Evolutionary conservation across 805 yeast genomes (phyloP).

Genomic region (Saturnispora gosingensis): DNA sequence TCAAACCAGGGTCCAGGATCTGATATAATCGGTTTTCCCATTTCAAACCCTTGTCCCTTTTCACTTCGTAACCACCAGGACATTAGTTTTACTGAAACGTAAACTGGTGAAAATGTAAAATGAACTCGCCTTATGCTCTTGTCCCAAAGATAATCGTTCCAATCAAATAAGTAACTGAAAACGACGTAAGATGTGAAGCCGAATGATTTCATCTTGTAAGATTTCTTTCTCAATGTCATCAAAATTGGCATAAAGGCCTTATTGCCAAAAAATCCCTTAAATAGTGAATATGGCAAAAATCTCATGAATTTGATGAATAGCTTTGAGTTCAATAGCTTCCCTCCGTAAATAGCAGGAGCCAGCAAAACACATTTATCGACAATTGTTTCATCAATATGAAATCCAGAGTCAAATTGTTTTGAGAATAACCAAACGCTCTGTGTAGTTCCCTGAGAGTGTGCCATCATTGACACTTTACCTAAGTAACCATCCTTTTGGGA

Average conservation of each 20-base stretch:
- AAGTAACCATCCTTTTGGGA: slow-evolving; percentile 20
- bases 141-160: slow-evolving; percentile 81
- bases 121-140: slow-evolving; percentile 55
- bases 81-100: slow-evolving; percentile 73
- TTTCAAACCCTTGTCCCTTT: slow-evolving; percentile 37
- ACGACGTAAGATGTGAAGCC: slow-evolving; percentile 64
- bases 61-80: slow-evolving; percentile 76
- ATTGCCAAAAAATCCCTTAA: slow-evolving; percentile 57
- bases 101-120: slow-evolving; percentile 80
- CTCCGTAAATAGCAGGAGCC: slow-evolving; percentile 91
- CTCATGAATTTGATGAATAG: slow-evolving; percentile 55
- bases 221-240: slow-evolving; percentile 44
- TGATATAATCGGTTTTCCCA: slow-evolving; percentile 41
- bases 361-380: slow-evolving; percentile 64
- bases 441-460: slow-evolving; percentile 93
- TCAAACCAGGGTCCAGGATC: slow-evolving; percentile 47
- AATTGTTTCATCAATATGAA: slow-evolving; percentile 26
- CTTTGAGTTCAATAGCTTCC: slow-evolving; percentile 57
- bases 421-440: slow-evolving; percentile 68
- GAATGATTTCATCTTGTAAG: slow-evolving; percentile 44
- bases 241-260: slow-evolving; percentile 72
- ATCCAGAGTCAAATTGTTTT: slow-evolving; percentile 31
- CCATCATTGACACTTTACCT: slow-evolving; percentile 50
- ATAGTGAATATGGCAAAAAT: slow-evolving; percentile 35
- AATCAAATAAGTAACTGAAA: slow-evolving; percentile 80